These are phyloP conservation scores for Penicillium janthinellum DNA, from an alignment of 2,329 filamentous ascomycete genomes.

Conservation along the genomic window DNA sequence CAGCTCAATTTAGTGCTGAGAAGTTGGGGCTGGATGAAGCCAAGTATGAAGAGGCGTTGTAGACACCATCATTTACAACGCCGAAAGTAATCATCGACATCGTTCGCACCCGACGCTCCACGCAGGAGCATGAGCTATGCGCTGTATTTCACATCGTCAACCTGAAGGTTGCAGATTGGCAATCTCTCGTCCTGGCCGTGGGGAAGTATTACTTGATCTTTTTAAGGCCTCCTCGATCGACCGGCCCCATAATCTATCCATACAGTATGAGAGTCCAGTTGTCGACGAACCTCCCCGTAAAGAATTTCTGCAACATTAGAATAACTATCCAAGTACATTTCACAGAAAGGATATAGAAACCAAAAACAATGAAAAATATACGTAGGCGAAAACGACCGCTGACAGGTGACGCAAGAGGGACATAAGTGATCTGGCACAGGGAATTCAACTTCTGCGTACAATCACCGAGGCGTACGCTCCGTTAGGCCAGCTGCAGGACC, in stretches of 20 bases:
- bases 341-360: too few species aligned
- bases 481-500: slow-evolving; percentile 26
- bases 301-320: too few species aligned
- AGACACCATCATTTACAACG: slow-evolving; percentile 40
- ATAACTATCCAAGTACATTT: too few species aligned
- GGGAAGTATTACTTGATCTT: slow-evolving; percentile 2
- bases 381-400: too few species aligned
- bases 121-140: slow-evolving; percentile 9
- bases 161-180: slow-evolving; percentile 7
- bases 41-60: slow-evolving; percentile 27
- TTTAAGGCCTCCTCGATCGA: too few species aligned
- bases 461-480: not conserved
- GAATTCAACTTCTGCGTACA: too few species aligned
- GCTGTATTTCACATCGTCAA: slow-evolving; percentile 15
- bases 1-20: slow-evolving; percentile 26
- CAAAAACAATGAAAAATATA: too few species aligned
- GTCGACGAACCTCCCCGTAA: too few species aligned
- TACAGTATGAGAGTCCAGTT: too few species aligned
- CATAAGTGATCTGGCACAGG: too few species aligned
- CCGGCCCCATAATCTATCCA: too few species aligned
- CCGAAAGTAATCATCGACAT: slow-evolving; percentile 15
- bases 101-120: slow-evolving; percentile 13
- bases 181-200: slow-evolving; percentile 13
- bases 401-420: too few species aligned
- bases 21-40: slow-evolving; percentile 29